phyloP scores from a whole-genome alignment of 768 basidiomycete species.

The Ephemerocybe angulata region DNA sequence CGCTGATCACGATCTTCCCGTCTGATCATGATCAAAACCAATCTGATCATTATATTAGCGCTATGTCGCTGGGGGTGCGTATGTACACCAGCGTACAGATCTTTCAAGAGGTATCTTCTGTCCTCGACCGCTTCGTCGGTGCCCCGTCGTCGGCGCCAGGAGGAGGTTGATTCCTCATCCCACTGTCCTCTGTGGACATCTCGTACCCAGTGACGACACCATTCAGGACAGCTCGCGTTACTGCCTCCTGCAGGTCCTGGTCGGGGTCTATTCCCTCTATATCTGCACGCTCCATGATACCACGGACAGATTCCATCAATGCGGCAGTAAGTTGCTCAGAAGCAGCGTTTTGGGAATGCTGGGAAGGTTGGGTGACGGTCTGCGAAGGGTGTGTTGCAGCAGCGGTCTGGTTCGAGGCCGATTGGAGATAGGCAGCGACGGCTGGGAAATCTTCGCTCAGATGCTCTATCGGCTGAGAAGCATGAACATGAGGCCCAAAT shows the following conservation, averaged over 20 bases:
- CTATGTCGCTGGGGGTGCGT: neutral
- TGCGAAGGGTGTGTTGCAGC: conserved; percentile 18
- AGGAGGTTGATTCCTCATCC: conserved; percentile 14
- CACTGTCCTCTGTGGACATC: conserved; percentile 29
- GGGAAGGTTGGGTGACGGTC: conserved; percentile 41
- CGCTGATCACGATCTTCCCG: conserved; percentile 22
- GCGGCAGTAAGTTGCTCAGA: conserved; percentile 68
- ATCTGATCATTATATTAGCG: conserved; percentile 23
- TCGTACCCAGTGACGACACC: conserved; percentile 62
- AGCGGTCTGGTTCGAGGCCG: conserved; percentile 26
- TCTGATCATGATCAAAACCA: conserved; percentile 32
- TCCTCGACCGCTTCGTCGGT: conserved; percentile 32
- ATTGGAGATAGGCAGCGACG: conserved; percentile 60
- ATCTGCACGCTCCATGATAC: conserved; percentile 55
- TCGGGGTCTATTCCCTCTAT: conserved; percentile 66
- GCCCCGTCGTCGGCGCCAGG: conserved; percentile 11
- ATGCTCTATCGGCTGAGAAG: conserved; percentile 60
- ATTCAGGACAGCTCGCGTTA: conserved; percentile 62
- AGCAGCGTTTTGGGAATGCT: conserved; percentile 62
- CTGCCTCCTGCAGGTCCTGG: conserved; percentile 58
- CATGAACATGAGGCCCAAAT: neutral
- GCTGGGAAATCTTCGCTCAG: conserved; percentile 68
- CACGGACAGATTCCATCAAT: conserved; percentile 61
- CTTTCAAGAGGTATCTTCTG: conserved; percentile 15
- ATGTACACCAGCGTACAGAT: too few relatives aligned